Evolutionary conservation across 352 stramenopile species (phyloP).

Genomic region (Globisporangium sylvaticum): DNA sequence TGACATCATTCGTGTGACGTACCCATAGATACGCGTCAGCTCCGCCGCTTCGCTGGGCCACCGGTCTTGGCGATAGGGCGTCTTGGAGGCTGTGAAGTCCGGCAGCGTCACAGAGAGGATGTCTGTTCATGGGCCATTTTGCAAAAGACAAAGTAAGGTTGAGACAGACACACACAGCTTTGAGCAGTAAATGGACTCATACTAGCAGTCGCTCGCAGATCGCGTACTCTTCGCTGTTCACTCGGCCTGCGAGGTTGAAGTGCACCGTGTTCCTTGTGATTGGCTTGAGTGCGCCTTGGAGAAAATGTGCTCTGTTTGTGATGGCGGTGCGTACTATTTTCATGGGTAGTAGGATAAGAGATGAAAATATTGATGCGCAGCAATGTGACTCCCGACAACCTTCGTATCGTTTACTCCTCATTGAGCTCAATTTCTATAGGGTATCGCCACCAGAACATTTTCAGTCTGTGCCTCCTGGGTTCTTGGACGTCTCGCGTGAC

Average conservation of each 20-base stretch:
- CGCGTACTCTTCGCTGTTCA: slow-evolving; percentile 70
- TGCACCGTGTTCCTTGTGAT: slow-evolving; percentile 34
- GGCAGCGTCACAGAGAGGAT: slow-evolving; percentile 49
- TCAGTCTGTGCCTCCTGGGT: slow-evolving; percentile 3
- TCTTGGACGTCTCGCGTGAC: slow-evolving; percentile 11
- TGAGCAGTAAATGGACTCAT: background rate
- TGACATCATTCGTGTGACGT: background rate
- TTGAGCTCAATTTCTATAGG: too few species aligned
- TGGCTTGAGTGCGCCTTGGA: background rate
- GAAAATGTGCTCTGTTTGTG: too few species aligned
- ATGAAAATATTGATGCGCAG: too few species aligned
- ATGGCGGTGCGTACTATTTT: too few species aligned
- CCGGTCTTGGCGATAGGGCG: slow-evolving; percentile 33
- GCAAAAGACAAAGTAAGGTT: background rate
- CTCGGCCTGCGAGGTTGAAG: slow-evolving; percentile 57
- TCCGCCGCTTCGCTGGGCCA: slow-evolving; percentile 45
- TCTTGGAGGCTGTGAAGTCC: slow-evolving; percentile 55
- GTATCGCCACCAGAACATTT: background rate
- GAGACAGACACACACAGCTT: too few species aligned
- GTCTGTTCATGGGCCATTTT: slow-evolving; percentile 23
- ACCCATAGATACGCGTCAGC: slow-evolving; percentile 49
- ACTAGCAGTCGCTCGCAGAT: slow-evolving; percentile 72
- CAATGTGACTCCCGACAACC: too few species aligned
- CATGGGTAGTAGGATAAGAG: too few species aligned
- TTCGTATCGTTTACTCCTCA: too few species aligned